phyloP scores from a whole-genome alignment of 2,329 filamentous ascomycete species.

The Colletotrichum somersetense region DNA sequence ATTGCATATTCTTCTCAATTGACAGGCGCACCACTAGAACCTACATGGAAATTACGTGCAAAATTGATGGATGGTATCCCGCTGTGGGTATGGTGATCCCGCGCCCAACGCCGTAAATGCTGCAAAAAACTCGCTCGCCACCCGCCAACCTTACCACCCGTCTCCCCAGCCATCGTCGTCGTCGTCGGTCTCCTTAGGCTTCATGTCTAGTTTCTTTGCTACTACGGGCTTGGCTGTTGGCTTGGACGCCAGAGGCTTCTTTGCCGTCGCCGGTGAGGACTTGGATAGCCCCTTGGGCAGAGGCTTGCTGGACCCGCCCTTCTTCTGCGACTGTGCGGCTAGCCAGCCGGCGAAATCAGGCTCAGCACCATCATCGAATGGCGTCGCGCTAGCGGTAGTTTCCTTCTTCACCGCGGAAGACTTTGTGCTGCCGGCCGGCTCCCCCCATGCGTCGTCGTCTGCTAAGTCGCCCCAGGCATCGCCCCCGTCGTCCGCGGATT shows the following conservation, averaged over 20 bases:
- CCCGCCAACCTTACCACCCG: conserved; percentile 63
- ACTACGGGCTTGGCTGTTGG: conserved; percentile 56
- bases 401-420: conserved; percentile 49
- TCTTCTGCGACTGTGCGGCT: conserved; percentile 84
- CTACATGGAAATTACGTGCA: conserved; percentile 31
- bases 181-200: conserved; percentile 70
- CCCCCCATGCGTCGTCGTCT: conserved; percentile 63
- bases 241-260: conserved; percentile 56
- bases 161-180: conserved; percentile 76
- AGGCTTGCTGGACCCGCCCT: conserved; percentile 70
- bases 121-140: conserved; percentile 13
- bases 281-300: conserved; percentile 89
- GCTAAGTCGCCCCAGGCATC: conserved; percentile 83
- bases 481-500: conserved; percentile 71
- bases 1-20: conserved; percentile 25
- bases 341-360: conserved; percentile 97
- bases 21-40: conserved; percentile 24
- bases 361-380: conserved; percentile 87
- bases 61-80: conserved; percentile 38
- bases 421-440: conserved; percentile 47
- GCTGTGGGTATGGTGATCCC: conserved; percentile 21
- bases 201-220: conserved; percentile 77
- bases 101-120: conserved; percentile 38
- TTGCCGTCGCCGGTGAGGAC: conserved; percentile 53
- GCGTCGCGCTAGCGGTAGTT: conserved; percentile 54